Percentiles rank a stretch among this genome's conserved stretches.
phyloP scores from a whole-genome alignment of 164 flowering plant species.

The Aristolochia fimbriata region DNA sequence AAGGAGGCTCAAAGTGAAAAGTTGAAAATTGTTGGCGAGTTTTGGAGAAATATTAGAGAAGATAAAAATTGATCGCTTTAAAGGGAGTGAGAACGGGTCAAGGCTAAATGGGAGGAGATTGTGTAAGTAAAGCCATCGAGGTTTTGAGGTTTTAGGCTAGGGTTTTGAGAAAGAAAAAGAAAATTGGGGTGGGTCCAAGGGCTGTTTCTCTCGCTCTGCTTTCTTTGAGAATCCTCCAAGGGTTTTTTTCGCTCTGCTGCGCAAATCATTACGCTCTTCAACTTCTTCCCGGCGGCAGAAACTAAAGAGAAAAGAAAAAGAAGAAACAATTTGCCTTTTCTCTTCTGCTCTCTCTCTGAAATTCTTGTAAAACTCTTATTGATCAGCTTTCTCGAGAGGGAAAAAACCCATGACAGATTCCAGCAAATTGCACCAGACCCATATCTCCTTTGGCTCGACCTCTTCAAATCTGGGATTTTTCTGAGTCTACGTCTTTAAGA shows the following conservation, averaged over 20 bases:
- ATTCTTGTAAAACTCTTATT: conserved; percentile 7
- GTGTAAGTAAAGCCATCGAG: neutral
- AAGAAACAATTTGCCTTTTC: conserved; percentile 1
- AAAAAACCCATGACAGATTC: conserved; percentile 15
- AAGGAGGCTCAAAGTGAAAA: too few relatives aligned
- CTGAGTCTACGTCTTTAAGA: conserved; percentile 27
- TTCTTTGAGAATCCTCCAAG: conserved; percentile 10
- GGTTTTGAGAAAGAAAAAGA: neutral
- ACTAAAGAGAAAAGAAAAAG: neutral
- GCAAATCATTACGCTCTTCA: conserved; percentile 12
- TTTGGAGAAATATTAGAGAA: too few relatives aligned
- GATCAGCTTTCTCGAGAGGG: conserved; percentile 12
- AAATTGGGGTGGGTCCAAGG: neutral
- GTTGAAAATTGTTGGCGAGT: too few relatives aligned
- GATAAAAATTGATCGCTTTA: too few relatives aligned
- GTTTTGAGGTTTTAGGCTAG: neutral
- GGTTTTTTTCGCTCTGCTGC: neutral
- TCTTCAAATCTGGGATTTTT: conserved; percentile 24
- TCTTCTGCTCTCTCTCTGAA: conserved; percentile 3
- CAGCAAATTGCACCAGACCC: conserved; percentile 13
- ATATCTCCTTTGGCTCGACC: conserved; percentile 12
- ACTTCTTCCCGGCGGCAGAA: neutral
- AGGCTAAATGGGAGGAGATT: neutral
- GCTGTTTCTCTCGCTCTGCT: neutral
- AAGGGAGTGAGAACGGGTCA: too few relatives aligned